These are phyloP conservation scores for Stylosanthes scabra DNA, from an alignment of 331 rosid genomes.

Conservation along the genomic window DNA sequence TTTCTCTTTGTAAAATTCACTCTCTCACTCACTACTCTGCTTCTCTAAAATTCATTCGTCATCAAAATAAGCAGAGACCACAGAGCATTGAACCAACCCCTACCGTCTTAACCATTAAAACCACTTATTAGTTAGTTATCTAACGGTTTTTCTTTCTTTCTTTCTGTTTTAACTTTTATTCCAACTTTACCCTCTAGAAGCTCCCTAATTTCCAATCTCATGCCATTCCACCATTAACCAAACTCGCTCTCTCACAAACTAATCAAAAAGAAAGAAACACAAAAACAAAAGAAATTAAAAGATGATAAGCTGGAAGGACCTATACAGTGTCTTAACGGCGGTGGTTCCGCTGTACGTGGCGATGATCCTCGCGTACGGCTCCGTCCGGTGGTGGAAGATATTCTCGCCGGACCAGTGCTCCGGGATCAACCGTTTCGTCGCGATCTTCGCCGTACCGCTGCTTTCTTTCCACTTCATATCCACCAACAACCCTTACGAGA, in stretches of 20 bases:
- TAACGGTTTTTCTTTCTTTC: conserved; percentile 53
- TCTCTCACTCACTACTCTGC: background rate
- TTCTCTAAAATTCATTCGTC: conserved; percentile 27
- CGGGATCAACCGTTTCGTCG: conserved; percentile 96
- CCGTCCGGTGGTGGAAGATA: conserved; percentile 99
- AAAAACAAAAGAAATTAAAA: background rate
- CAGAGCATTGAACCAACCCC: conserved; percentile 25
- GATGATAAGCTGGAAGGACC: conserved; percentile 81
- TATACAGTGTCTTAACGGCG: conserved; percentile 85
- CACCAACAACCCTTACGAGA: conserved; percentile 68
- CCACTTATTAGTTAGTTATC: conserved; percentile 50
- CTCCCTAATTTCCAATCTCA: conserved; percentile 31
- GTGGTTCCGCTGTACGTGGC: conserved; percentile 94
- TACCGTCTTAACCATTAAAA: background rate
- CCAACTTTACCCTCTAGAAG: conserved; percentile 48
- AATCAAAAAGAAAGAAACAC: no score
- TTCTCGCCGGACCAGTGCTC: conserved; percentile 99
- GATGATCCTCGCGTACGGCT: conserved; percentile 94
- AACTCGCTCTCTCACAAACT: no score
- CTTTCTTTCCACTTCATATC: conserved; percentile 96
- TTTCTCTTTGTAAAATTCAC: conserved; percentile 29
- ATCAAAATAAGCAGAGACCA: conserved; percentile 29
- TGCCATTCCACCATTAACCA: conserved; percentile 31
- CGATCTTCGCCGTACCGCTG: conserved; percentile 88
- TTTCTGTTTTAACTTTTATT: background rate